Conservation (phyloP, 2,329 filamentous ascomycete species). For the Alternaria sp. region DNA sequence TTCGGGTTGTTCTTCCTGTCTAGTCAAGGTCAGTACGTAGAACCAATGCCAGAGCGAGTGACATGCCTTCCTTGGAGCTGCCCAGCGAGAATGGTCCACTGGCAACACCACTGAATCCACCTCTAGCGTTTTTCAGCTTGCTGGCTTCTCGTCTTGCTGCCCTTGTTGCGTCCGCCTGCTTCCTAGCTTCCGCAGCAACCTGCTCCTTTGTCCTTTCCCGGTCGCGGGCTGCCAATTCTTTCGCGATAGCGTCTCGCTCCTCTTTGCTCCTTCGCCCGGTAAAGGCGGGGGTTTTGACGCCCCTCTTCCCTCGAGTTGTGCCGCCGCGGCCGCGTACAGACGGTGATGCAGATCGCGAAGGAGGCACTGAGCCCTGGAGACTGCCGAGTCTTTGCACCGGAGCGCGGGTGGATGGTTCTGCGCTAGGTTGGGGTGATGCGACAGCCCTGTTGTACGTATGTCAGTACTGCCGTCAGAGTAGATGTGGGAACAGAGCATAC, state of each 20-base stretch:
- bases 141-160: slow-evolving; percentile 28
- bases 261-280: slow-evolving; percentile 54
- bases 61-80: slow-evolving; percentile 35
- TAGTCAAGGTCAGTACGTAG: slow-evolving; percentile 15
- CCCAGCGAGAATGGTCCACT: slow-evolving; percentile 52
- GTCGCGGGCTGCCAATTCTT: slow-evolving; percentile 48
- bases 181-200: slow-evolving; percentile 36
- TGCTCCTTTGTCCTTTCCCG: slow-evolving; percentile 45
- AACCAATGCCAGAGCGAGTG: background rate
- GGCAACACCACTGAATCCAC: slow-evolving; percentile 51
- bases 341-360: slow-evolving; percentile 40
- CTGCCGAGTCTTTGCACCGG: slow-evolving; percentile 37
- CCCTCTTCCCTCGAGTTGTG: slow-evolving; percentile 35
- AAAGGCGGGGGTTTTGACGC: slow-evolving; percentile 49
- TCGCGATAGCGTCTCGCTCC: slow-evolving; percentile 52
- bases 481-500: slow-evolving; percentile 9
- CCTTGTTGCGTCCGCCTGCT: slow-evolving; percentile 27
- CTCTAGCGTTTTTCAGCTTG: slow-evolving; percentile 44
- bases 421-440: slow-evolving; percentile 21
- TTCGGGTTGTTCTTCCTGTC: slow-evolving; percentile 27
- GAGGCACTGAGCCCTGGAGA: slow-evolving; percentile 34
- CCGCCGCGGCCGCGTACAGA: slow-evolving; percentile 35
- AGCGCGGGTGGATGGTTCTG: slow-evolving; percentile 27
- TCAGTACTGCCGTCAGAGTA: background rate
- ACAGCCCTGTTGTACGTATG: slow-evolving; percentile 11